Evolutionary conservation across 75 land plant genomes (phyloP).

Genomic region (Selaginella moellendorffii): DNA sequence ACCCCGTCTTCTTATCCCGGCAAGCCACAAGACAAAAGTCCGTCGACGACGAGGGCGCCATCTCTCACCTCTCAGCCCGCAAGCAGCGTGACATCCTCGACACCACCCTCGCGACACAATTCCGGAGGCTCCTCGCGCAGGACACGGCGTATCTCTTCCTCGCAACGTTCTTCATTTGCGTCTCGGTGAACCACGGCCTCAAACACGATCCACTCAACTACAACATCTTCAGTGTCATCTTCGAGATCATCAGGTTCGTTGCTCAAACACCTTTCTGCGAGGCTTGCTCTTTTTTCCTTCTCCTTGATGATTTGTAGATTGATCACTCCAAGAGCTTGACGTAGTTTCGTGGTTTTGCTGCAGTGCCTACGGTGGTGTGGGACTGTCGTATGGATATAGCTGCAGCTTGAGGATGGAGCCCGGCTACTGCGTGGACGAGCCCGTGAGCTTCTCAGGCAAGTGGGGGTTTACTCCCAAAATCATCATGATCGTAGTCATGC

Average conservation of each 20-base stretch:
- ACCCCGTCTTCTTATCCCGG: conserved; percentile 27
- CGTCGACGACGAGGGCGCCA: not conserved
- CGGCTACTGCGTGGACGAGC: conserved; percentile 18
- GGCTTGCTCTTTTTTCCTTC: no score
- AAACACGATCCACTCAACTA: conserved; percentile 62
- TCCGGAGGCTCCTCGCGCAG: conserved; percentile 11
- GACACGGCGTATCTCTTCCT: conserved; percentile 33
- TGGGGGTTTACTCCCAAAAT: conserved; percentile 38
- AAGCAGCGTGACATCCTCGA: not conserved
- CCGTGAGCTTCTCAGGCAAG: conserved; percentile 32
- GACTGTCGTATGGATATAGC: conserved; percentile 38
- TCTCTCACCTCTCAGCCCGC: not conserved
- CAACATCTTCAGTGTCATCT: conserved; percentile 38
- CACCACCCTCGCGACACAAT: conserved; percentile 14
- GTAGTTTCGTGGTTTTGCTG: not conserved
- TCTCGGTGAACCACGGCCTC: conserved; percentile 33
- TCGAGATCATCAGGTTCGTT: conserved; percentile 67
- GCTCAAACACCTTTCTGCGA: no score
- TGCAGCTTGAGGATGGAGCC: conserved; percentile 16
- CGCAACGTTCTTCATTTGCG: conserved; percentile 41
- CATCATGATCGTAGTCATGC: conserved; percentile 30
- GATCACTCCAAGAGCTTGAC: not conserved
- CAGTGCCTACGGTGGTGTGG: conserved; percentile 61
- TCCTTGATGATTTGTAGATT: not conserved
- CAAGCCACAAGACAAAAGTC: conserved; percentile 3